A percentile compares a stretch with the other conserved stretches of the same genome.
Conservation (phyloP, 345 rosid genomes). For the Reutealis trisperma region DNA sequence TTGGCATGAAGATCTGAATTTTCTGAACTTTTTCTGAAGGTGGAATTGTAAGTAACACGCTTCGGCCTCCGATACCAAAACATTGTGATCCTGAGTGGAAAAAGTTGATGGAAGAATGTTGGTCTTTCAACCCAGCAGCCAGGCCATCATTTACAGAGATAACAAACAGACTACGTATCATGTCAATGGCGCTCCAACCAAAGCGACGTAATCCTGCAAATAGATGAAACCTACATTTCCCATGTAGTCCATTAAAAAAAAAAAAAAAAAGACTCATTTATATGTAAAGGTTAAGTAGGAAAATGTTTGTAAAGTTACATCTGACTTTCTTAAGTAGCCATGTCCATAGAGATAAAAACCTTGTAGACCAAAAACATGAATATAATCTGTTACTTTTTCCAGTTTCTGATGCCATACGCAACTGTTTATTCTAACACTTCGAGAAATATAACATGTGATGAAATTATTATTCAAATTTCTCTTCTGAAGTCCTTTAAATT, state of each 20-base stretch:
- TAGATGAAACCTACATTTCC: constrained; percentile 18
- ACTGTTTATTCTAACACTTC: too few relatives aligned
- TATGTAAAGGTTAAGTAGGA: not conserved
- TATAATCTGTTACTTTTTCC: not conserved
- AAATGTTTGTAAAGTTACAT: not conserved
- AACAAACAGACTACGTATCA: constrained; percentile 53
- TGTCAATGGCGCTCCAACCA: constrained; percentile 54
- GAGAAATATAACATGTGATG: too few relatives aligned
- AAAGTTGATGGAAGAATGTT: constrained; percentile 84
- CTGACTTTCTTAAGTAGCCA: constrained; percentile 2
- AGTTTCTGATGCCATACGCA: not conserved
- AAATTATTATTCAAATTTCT: too few relatives aligned
- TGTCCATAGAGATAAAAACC: not conserved
- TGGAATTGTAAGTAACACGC: constrained; percentile 76
- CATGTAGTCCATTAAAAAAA: not conserved
- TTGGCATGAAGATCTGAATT: not conserved
- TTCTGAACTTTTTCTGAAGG: constrained; percentile 46
- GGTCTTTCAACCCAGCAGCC: constrained; percentile 64
- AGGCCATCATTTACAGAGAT: constrained; percentile 87
- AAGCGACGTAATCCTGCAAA: constrained; percentile 38
- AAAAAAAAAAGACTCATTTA: not conserved
- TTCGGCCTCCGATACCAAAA: constrained; percentile 76
- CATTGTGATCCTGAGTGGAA: constrained; percentile 72
- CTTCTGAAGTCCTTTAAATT: too few relatives aligned
- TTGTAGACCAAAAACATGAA: constrained; percentile 6